These are phyloP conservation scores for Parmelia sp. DNA, from an alignment of 495 filamentous ascomycete species.

Conservation along the genomic window DNA sequence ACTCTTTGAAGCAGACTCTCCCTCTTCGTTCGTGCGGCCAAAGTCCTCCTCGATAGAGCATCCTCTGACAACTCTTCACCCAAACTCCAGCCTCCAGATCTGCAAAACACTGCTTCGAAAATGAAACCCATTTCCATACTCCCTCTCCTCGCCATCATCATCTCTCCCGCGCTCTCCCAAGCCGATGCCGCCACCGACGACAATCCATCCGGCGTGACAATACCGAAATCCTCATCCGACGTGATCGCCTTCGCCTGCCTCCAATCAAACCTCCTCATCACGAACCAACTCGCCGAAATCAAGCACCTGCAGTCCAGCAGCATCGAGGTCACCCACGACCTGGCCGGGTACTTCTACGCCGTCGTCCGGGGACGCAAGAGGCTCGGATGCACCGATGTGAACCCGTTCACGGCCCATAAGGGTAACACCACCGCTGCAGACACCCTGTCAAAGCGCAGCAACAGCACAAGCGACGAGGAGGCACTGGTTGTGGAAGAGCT, in stretches of 20 bases:
- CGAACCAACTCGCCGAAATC: background rate
- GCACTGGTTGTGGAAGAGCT: no score
- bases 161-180: background rate
- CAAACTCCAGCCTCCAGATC: background rate
- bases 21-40: background rate
- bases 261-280: background rate
- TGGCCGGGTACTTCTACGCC: no score
- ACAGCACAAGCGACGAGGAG: no score
- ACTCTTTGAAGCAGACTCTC: background rate
- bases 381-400: no score
- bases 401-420: no score
- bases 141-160: background rate
- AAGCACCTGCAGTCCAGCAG: no score
- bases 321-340: no score
- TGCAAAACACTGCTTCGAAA: background rate
- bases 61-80: no score
- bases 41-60: background rate
- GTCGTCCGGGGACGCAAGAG: no score
- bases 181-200: background rate
- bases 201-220: background rate
- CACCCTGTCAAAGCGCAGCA: no score
- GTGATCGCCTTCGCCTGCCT: background rate
- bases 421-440: no score
- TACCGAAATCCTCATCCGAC: background rate
- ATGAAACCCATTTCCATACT: background rate